Evolutionary conservation across 352 stramenopile genomes (phyloP).

Genomic region (Pythium dissotocum): DNA sequence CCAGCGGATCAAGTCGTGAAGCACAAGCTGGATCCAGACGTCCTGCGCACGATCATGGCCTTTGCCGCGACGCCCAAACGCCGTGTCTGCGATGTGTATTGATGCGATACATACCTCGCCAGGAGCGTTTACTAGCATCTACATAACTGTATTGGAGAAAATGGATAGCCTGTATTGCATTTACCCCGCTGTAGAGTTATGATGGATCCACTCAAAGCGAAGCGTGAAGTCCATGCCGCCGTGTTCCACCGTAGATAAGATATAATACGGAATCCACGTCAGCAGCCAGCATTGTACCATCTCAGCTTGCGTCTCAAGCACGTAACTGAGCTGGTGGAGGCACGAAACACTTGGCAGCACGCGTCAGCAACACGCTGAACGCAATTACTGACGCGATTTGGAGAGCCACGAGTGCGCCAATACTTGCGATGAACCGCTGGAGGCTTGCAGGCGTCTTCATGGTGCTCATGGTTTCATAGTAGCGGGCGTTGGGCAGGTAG

Average conservation of each 20-base stretch:
- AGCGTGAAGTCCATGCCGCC: constrained; percentile 5
- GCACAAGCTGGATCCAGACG: no score
- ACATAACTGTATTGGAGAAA: no score
- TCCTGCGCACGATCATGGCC: no score
- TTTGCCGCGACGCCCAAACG: no score
- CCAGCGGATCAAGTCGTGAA: no score
- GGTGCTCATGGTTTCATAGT: background rate
- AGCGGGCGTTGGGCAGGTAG: background rate
- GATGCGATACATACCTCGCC: no score
- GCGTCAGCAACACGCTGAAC: background rate
- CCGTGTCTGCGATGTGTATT: no score
- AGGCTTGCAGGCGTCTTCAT: background rate
- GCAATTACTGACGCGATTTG: background rate
- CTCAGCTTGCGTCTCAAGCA: constrained; percentile 1
- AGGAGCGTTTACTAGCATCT: no score
- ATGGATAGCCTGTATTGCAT: no score
- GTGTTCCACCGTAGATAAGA: background rate
- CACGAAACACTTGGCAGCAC: background rate
- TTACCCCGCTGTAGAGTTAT: background rate
- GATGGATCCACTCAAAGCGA: constrained; percentile 2
- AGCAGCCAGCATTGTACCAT: constrained; percentile 7
- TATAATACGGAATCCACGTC: background rate
- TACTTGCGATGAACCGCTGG: background rate
- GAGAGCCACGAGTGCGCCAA: background rate
- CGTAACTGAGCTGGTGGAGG: constrained; percentile 1